These are phyloP conservation scores for Salix viminalis DNA, from an alignment of 345 rosid genomes.

Conservation along the genomic window DNA sequence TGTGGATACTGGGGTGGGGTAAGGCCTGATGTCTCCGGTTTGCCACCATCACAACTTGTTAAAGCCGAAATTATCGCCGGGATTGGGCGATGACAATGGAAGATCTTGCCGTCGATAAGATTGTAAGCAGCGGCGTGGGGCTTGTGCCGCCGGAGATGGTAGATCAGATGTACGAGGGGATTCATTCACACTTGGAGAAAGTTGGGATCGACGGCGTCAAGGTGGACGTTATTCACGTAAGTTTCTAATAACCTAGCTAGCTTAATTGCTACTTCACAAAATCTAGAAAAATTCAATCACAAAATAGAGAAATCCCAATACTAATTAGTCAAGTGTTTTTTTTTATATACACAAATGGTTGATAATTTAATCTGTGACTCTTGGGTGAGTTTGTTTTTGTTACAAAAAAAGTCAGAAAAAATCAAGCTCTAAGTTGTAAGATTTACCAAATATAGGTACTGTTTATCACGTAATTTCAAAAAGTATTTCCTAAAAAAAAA, in stretches of 20 bases:
- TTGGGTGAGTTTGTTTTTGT: too few relatives aligned
- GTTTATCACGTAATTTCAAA: too few relatives aligned
- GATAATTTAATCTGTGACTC: too few relatives aligned
- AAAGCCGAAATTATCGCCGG: constrained; percentile 65
- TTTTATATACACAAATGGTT: too few relatives aligned
- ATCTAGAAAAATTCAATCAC: too few relatives aligned
- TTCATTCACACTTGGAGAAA: constrained; percentile 66
- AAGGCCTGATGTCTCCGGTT: constrained; percentile 61
- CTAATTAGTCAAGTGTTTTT: too few relatives aligned
- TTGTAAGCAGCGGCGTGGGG: constrained; percentile 63
- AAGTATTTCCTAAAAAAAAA: too few relatives aligned
- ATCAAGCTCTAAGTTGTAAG: too few relatives aligned
- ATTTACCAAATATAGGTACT: too few relatives aligned
- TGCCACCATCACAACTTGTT: constrained; percentile 44
- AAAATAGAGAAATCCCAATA: too few relatives aligned
- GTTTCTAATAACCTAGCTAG: constrained; percentile 1
- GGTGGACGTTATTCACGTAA: constrained; percentile 95
- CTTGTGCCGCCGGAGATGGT: constrained; percentile 64
- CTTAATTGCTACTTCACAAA: too few relatives aligned
- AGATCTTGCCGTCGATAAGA: constrained; percentile 94
- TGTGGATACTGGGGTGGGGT: constrained; percentile 98
- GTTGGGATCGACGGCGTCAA: constrained; percentile 95
- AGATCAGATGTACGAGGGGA: constrained; percentile 71
- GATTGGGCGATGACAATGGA: constrained; percentile 69
- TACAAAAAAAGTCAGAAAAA: too few relatives aligned